Evolutionary conservation across 1,284 basidiomycete genomes (phyloP).

Genomic region (Erythrobasidium hasegawianum): DNA sequence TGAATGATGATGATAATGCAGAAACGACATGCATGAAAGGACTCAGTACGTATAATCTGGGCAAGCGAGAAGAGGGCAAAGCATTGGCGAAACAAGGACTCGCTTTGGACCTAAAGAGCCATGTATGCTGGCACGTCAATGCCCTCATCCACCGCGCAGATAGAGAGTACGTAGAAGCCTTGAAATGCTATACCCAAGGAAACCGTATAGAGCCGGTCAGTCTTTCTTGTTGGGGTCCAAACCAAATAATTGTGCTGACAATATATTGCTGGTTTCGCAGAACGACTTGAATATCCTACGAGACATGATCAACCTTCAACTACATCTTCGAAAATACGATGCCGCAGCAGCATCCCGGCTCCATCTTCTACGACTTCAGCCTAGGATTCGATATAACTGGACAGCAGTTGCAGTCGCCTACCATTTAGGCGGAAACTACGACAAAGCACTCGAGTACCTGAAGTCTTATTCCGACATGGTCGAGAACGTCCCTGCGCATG

Average conservation of each 20-base stretch:
- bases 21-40: conserved; percentile 95
- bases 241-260: neutral
- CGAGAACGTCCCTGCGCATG: conserved; percentile 64
- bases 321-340: conserved; percentile 81
- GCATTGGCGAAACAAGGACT: conserved; percentile 84
- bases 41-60: conserved; percentile 76
- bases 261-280: no score
- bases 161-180: conserved; percentile 79
- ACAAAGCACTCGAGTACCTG: conserved; percentile 58
- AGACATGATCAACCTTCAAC: conserved; percentile 83
- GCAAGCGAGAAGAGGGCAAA: conserved; percentile 75
- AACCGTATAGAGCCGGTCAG: conserved; percentile 80
- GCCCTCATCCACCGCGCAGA: conserved; percentile 88
- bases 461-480: conserved; percentile 57
- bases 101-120: conserved; percentile 80
- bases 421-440: conserved; percentile 69
- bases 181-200: conserved; percentile 73
- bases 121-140: conserved; percentile 98
- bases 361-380: conserved; percentile 73
- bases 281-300: conserved; percentile 91
- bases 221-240: conserved; percentile 25
- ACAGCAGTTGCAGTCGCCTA: conserved; percentile 82
- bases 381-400: conserved; percentile 85
- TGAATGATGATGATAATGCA: no score
- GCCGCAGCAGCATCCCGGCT: conserved; percentile 77